phyloP scores from a whole-genome alignment of 306 rosid species.

The Mucuna pruriens region DNA sequence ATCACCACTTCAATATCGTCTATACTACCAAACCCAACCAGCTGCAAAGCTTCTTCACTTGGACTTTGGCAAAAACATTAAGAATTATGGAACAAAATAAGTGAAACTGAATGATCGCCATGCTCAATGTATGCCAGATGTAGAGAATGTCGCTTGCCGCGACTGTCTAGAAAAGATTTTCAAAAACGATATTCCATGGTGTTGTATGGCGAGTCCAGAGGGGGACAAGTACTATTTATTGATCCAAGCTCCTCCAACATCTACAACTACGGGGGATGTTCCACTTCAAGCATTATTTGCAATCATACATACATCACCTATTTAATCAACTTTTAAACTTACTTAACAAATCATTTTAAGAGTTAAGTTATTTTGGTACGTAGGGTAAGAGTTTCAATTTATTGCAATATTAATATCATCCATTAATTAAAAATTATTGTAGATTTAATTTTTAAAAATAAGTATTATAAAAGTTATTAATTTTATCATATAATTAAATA shows the following conservation, averaged over 20 bases:
- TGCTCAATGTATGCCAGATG: conserved; percentile 7
- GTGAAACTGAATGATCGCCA: conserved; percentile 12
- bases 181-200: background rate
- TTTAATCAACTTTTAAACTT: too few species aligned
- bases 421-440: too few species aligned
- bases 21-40: background rate
- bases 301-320: too few species aligned
- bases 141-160: background rate
- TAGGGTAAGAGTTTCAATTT: too few species aligned
- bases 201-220: conserved; percentile 11
- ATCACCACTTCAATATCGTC: background rate
- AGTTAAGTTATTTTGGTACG: too few species aligned
- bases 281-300: too few species aligned
- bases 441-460: too few species aligned
- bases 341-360: too few species aligned
- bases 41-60: background rate
- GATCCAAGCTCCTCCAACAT: conserved; percentile 1
- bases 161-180: background rate
- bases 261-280: too few species aligned
- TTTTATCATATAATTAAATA: too few species aligned
- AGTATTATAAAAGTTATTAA: too few species aligned
- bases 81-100: conserved; percentile 27
- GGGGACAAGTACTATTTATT: background rate
- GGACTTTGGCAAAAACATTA: background rate
- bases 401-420: too few species aligned